Evolutionary conservation across 805 yeast genomes (phyloP).

Genomic region (Wickerhamiella sorbophila): DNA sequence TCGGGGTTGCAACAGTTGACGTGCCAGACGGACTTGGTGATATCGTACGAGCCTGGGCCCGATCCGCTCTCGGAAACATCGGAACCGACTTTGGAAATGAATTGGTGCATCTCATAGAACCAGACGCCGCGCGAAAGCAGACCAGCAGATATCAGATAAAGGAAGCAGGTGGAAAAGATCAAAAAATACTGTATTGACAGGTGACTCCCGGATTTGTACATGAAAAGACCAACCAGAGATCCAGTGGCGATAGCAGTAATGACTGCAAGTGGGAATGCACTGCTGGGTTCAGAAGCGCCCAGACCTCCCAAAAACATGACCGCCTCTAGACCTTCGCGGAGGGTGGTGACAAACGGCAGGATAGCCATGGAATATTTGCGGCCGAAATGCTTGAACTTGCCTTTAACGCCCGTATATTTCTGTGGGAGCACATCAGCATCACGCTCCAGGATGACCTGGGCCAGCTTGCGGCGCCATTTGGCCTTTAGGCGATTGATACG

Average conservation of each 20-base stretch:
- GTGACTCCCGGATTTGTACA: constrained; percentile 70
- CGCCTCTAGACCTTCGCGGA: constrained; percentile 85
- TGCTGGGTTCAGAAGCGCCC: constrained; percentile 54
- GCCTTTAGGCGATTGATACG: constrained; percentile 69
- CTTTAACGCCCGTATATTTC: constrained; percentile 2
- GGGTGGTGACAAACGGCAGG: constrained; percentile 70
- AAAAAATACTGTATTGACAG: constrained; percentile 62
- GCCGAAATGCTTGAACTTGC: constrained; percentile 9
- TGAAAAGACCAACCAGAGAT: constrained; percentile 42
- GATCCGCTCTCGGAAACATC: constrained; percentile 81
- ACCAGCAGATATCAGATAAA: constrained; percentile 79
- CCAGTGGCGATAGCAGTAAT: constrained; percentile 47
- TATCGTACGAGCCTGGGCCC: constrained; percentile 89
- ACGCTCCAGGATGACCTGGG: constrained; percentile 26
- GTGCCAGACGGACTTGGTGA: constrained; percentile 72
- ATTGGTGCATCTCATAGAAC: constrained; percentile 72
- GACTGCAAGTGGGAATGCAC: constrained; percentile 52
- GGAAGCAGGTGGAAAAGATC: constrained; percentile 60
- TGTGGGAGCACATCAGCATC: constrained; percentile 1
- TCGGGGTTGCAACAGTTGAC: constrained; percentile 90
- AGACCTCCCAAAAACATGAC: constrained; percentile 86
- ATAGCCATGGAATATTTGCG: constrained; percentile 56
- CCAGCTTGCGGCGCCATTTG: constrained; percentile 60
- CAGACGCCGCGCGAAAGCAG: constrained; percentile 76
- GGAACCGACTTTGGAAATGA: constrained; percentile 63